Base-by-base conservation (phyloP, 202 grass and related monocot species). In the Zoysia matrella region DNA sequence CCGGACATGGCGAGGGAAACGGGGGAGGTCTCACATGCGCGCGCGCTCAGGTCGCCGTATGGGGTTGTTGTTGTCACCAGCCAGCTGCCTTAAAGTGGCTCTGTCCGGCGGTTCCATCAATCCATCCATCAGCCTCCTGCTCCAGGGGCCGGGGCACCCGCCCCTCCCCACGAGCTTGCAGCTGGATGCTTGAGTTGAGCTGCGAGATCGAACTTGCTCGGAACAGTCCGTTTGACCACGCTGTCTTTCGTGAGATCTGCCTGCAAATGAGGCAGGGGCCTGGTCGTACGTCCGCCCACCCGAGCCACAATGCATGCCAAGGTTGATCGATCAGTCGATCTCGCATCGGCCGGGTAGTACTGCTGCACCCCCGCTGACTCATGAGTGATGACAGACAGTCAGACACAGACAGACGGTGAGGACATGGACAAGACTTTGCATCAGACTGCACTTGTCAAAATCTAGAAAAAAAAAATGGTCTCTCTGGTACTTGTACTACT, bases 341-440 rank as follows among this genome's bases (percentile, higher is more conserved):
- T 49, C 41, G 12, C 53, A 2, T 44, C 40, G 3, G 41, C 45
- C 45, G 45, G 45, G 45, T 46, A 46, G 45, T 46, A 46, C 45
- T 46, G 5, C 45, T 46, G 8, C 5, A 13, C 50, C 42, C 50
- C 18, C 5, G 15, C 72, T 11, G 45, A 49, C 57, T 22, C 22
- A 22, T 22, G 22, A 22, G 22, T 48, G 46, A 10, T 60, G 15
- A 13, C 55, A 22, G 55, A 43, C 52, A 48, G 45, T 22, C 22
- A 22, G 22, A 22, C 22, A 3, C 2, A 11, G 64, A 61, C 82
- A 8, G 65, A 7, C 65, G 82, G 65, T 41, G n/a, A 40, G 16
- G 83, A 72, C 58, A 61, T 47, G 77, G 71, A 86, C 84, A 81
- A 63, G 72, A 86, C 71, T 16, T 69, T 62, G 71, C 84, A 54